phyloP scores from a whole-genome alignment of 805 yeast genomes.

The Isabelozyma pseudorhagii region DNA sequence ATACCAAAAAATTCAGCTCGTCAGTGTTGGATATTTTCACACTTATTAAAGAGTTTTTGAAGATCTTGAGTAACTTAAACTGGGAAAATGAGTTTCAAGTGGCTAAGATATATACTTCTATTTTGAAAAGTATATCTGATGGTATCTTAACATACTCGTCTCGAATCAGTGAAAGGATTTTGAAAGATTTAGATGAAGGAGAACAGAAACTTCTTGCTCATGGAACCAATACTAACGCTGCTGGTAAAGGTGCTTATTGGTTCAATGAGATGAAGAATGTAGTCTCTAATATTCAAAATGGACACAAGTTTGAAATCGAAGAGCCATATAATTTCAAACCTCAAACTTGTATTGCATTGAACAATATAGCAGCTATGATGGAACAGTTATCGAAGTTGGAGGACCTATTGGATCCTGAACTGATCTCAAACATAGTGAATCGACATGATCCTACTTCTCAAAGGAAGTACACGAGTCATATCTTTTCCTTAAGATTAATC shows the following conservation, averaged over 20 bases:
- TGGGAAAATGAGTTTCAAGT: conserved; percentile 68
- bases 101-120: conserved; percentile 56
- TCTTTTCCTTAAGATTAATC: conserved; percentile 62
- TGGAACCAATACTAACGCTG: conserved; percentile 11
- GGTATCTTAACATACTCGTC: conserved; percentile 53
- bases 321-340: conserved; percentile 58
- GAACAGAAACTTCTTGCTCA: conserved; percentile 15
- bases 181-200: conserved; percentile 41
- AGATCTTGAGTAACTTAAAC: conserved; percentile 53
- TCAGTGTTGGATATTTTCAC: conserved; percentile 69
- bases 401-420: conserved; percentile 56
- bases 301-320: conserved; percentile 26
- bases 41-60: conserved; percentile 55
- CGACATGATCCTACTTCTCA: conserved; percentile 28
- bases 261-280: conserved; percentile 53
- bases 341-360: conserved; percentile 72
- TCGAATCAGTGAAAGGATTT: conserved; percentile 31
- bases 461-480: conserved; percentile 40
- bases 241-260: conserved; percentile 35
- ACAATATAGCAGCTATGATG: conserved; percentile 57
- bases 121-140: conserved; percentile 63
- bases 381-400: conserved; percentile 51
- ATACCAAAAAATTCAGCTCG: conserved; percentile 46
- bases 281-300: conserved; percentile 37
- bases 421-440: conserved; percentile 41